Conservation (phyloP, 768 basidiomycete genomes). For the Roridomyces roridus region DNA sequence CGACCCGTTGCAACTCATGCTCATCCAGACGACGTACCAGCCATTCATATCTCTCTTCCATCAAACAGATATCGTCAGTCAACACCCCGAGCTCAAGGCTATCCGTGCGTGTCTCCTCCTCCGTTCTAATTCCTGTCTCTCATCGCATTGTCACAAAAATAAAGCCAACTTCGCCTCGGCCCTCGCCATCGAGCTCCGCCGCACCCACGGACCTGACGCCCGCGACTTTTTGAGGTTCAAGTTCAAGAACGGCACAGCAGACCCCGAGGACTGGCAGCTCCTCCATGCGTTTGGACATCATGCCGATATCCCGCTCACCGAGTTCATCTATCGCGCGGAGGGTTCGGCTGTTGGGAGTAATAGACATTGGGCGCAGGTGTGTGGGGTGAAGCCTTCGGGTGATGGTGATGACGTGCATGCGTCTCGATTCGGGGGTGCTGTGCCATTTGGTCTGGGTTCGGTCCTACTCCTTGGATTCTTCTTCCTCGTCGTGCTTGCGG, state of each 20-base stretch:
- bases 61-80: slow-evolving; percentile 65
- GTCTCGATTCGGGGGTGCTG: no score
- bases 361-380: slow-evolving; percentile 57
- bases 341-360: slow-evolving; percentile 59
- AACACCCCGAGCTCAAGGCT: slow-evolving; percentile 62
- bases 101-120: slow-evolving; percentile 59
- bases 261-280: slow-evolving; percentile 58
- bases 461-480: no score
- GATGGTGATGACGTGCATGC: no score
- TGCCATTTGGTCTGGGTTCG: no score
- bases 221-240: slow-evolving; percentile 85
- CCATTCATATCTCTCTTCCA: slow-evolving; percentile 90
- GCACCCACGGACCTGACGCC: slow-evolving; percentile 73
- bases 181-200: slow-evolving; percentile 79
- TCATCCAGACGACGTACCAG: slow-evolving; percentile 86
- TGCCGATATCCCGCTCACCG: slow-evolving; percentile 79
- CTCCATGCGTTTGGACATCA: slow-evolving; percentile 79
- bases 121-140: background rate
- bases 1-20: slow-evolving; percentile 79
- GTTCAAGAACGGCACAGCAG: slow-evolving; percentile 80
- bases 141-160: background rate
- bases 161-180: slow-evolving; percentile 78
- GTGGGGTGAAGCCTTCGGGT: slow-evolving; percentile 34
- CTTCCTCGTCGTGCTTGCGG: no score
- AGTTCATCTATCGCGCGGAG: slow-evolving; percentile 85